Conservation (phyloP, 306 rosid species). For the Coriaria nepalensis region DNA sequence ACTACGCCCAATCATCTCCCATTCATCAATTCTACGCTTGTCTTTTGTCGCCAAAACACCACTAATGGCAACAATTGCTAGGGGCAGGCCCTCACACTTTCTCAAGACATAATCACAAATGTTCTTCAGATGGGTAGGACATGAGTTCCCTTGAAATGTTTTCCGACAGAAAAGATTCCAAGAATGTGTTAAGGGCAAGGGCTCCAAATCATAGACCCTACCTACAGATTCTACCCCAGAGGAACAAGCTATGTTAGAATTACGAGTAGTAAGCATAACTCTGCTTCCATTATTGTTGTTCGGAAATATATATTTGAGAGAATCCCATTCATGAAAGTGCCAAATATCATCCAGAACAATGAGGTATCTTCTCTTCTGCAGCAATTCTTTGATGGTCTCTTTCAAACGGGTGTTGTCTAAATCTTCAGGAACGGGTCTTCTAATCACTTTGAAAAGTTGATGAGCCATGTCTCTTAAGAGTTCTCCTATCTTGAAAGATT, state of each 20-base stretch:
- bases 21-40: constrained; percentile 30
- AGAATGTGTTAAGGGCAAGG: constrained; percentile 30
- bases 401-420: constrained; percentile 19
- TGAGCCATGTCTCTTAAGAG: constrained; percentile 28
- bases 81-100: constrained; percentile 60
- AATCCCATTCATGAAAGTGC: constrained; percentile 32
- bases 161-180: constrained; percentile 39
- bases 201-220: constrained; percentile 23
- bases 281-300: constrained; percentile 27
- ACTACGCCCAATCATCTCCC: constrained; percentile 25
- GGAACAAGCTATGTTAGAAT: constrained; percentile 26
- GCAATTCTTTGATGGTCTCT: constrained; percentile 23
- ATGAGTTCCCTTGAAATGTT: constrained; percentile 29
- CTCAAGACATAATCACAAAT: constrained; percentile 18
- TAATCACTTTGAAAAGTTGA: constrained; percentile 29
- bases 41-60: constrained; percentile 40
- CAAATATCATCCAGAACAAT: constrained; percentile 43
- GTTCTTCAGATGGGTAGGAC: constrained; percentile 28
- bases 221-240: constrained; percentile 19
- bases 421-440: constrained; percentile 31
- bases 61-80: constrained; percentile 47
- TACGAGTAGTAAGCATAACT: constrained; percentile 39
- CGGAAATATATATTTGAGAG: constrained; percentile 30
- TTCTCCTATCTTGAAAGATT: constrained; percentile 19
- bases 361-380: constrained; percentile 31